Evolutionary conservation across 1,139 yeast species (phyloP), one percentile per base, ranked within the genome.

Genomic region (Saccharomyces pastorianus): DNA sequence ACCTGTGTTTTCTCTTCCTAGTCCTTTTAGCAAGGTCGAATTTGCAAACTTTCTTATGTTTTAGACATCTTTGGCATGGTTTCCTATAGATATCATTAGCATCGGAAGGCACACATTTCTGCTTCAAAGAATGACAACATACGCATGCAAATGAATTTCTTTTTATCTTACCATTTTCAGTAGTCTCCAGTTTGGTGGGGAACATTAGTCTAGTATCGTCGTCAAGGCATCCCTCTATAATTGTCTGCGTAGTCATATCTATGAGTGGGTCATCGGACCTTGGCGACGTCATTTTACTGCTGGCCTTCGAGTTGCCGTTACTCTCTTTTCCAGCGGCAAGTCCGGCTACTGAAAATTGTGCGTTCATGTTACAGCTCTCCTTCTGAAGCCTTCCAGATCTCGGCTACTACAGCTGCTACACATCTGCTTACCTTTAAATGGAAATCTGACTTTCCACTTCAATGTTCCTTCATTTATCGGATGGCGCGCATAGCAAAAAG

Each of bases 61-160:
- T 87, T 32, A 79, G 60, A 67, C 97, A 90, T 51, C 96, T 76
- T 7, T 79, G 71, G 70, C 97, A 90, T 0, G 93, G 82, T n/a
- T 83, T 80, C 2, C 75, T 67, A 4, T 84, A 85, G 58, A 79
- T 75, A 42, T 69, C 67, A 17, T 71, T 69, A 57, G 78, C 75
- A 65, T 86, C 85, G 1, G 85, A 75, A 0, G 95, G 95, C 9
- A 85, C 82, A 68, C 96, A 89, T 60, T 85, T 83, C 34, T 88
- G 96, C 64, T 89, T 89, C 51, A 88, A 75, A 0, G 86, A 69
- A 64, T 89, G 95, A 66, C 96, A 89, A 53, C 84, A 79, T 54
- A 83, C 84, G 68, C 96, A 89, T 0, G 96, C 96, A 52, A 79
- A 79, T 1, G 82, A 63, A 52, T 64, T 66, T 51, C 70, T 58